phyloP scores from a whole-genome alignment of 495 filamentous ascomycete species.

The Letharia columbiana region DNA sequence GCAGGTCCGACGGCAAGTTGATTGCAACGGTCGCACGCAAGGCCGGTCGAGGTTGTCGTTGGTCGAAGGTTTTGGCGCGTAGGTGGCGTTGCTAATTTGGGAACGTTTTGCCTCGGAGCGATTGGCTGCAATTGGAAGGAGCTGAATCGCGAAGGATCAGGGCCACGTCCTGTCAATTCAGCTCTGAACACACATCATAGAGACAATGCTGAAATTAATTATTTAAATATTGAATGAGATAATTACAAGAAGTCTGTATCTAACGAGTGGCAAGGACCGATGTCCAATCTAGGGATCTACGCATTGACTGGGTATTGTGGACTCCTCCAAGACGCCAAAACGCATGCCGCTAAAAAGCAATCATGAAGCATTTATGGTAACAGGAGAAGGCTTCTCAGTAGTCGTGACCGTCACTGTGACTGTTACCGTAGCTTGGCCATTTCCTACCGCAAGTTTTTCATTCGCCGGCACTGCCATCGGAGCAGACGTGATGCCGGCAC shows the following conservation, averaged over 20 bases:
- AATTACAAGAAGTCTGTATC: not conserved
- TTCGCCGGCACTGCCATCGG: not conserved
- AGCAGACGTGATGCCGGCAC: not conserved
- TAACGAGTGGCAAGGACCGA: not conserved
- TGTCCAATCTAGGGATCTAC: not conserved
- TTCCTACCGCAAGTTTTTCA: constrained; percentile 5
- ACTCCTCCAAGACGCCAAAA: not conserved
- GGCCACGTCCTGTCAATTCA: not conserved
- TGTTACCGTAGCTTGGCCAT: not conserved
- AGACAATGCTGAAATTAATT: not conserved
- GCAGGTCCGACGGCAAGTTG: constrained; percentile 7
- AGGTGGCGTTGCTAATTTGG: constrained; percentile 14
- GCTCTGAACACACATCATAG: not conserved
- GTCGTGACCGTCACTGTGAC: constrained; percentile 19
- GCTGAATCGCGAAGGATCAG: not conserved
- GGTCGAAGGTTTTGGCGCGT: constrained; percentile 10
- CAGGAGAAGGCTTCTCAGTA: constrained; percentile 8
- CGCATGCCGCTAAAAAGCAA: not conserved
- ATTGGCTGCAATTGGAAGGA: constrained; percentile 14
- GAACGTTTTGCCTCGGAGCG: constrained; percentile 5
- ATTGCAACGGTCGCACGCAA: constrained; percentile 4
- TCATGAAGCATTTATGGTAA: not conserved
- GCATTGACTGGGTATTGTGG: not conserved
- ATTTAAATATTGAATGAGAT: not conserved
- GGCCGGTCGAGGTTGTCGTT: constrained; percentile 5